Base-by-base conservation (phyloP, 2,329 filamentous ascomycete genomes). In the Simplicillium aogashimaense region DNA sequence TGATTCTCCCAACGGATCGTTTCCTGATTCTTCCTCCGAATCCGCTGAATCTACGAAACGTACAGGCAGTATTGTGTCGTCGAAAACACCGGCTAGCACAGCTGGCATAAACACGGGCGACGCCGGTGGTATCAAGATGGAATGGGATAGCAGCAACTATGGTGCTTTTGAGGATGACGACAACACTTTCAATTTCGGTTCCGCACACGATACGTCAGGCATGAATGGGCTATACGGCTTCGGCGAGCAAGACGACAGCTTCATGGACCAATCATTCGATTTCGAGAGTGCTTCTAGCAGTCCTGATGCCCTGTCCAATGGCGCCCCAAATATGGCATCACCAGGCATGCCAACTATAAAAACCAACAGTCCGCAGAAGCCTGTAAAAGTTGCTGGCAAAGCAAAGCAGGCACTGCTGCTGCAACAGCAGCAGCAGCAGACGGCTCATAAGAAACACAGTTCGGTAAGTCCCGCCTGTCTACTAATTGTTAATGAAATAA, bases 251-350 rank as follows among this genome's bases (percentile, higher is more conserved):
- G 56, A 58, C 41, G 67, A 70, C 43, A 62, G 63, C 47, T 64
- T 64, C 38, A 67, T 72, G 62, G 62, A 69, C 39, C 60, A 62
- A 35, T 60, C 66, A 36, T 76, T 78, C 48, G 71, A 77, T 47
- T 79, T 81, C 51, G 69, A 72, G 13, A 76, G 73, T 48, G 70
- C 70, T 8, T 70, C 73, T 2, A 76, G 69, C 48, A 81, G 74
- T 44, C 74, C 77, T 6, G 68, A 65, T 41, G 61, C 59, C 8
- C 36, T 51, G 12, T 50, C 46, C 29, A 47, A 42, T 10, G 45
- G 43, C 12, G 53, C 46, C 29, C 39, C 45, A 9, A 53, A 62
- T 40, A 64, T 69, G 46, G 59, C 64, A 8, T 71, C 66, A 7
- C 61, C 61, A n/a, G 53, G 51, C 36, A 69, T 67, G 60, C 57